phyloP scores from a whole-genome alignment of 148 eudicot species.

The Rhododendron ferrugineum region DNA sequence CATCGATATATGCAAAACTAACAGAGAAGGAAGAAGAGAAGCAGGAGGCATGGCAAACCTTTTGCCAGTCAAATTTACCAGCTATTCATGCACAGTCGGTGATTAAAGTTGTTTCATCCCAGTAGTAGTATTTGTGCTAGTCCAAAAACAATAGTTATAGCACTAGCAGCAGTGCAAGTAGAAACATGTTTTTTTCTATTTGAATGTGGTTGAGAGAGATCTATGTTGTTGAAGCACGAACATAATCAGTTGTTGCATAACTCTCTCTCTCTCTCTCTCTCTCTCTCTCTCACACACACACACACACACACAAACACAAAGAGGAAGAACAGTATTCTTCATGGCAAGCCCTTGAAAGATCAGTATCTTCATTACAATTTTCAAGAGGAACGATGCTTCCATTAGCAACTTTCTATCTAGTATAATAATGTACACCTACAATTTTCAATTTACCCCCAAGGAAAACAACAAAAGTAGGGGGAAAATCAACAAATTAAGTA shows the following conservation, averaged over 20 bases:
- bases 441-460: background rate
- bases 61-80: slow-evolving; percentile 73
- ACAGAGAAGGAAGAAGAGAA: slow-evolving; percentile 50
- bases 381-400: background rate
- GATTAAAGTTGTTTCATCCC: slow-evolving; percentile 40
- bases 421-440: background rate
- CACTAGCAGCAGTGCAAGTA: slow-evolving; percentile 2
- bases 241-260: background rate
- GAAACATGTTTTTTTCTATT: background rate
- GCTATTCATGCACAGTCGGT: slow-evolving; percentile 71
- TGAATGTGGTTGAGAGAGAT: background rate
- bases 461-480: background rate
- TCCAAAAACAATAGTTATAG: background rate
- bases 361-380: background rate
- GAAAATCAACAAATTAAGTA: background rate
- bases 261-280: background rate
- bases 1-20: slow-evolving; percentile 36
- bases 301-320: background rate
- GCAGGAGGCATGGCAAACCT: slow-evolving; percentile 76
- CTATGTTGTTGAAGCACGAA: background rate
- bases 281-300: background rate
- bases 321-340: too few relatives aligned
- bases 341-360: too few relatives aligned
- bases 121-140: background rate
- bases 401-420: background rate